phyloP scores from a whole-genome alignment of 352 stramenopile genomes.

The Globisporangium parvum region DNA sequence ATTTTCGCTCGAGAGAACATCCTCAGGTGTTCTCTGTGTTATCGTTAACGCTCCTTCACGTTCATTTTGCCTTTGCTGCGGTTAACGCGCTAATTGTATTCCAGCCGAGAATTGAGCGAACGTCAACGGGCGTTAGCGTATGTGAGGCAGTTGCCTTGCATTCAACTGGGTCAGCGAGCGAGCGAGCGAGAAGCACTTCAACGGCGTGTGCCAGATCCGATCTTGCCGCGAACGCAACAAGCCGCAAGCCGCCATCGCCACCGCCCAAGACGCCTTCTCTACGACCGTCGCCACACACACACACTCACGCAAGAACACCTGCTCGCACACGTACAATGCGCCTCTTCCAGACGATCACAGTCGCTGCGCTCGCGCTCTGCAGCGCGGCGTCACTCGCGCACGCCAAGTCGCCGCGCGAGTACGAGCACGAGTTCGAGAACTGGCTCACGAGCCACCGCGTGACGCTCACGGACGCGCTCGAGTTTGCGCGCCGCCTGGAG shows the following conservation, averaged over 20 bases:
- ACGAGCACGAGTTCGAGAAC: slow-evolving; percentile 64
- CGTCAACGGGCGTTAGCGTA: slow-evolving; percentile 8
- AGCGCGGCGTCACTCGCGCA: slow-evolving; percentile 12
- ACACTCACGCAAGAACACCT: too few species aligned
- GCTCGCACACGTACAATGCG: slow-evolving; percentile 15
- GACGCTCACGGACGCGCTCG: slow-evolving; percentile 52
- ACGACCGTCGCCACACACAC: not conserved
- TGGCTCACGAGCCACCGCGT: slow-evolving; percentile 54
- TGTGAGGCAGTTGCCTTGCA: slow-evolving; percentile 1
- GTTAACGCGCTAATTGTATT: not conserved
- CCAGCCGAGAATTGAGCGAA: not conserved
- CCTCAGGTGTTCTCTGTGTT: too few species aligned
- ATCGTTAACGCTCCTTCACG: slow-evolving; percentile 16
- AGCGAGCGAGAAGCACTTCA: slow-evolving; percentile 14
- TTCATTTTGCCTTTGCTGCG: not conserved
- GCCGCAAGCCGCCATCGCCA: slow-evolving; percentile 7
- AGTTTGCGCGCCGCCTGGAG: slow-evolving; percentile 64
- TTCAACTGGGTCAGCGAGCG: too few species aligned
- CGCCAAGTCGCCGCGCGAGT: slow-evolving; percentile 59
- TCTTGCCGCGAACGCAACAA: slow-evolving; percentile 6
- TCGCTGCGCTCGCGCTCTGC: slow-evolving; percentile 23
- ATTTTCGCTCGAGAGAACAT: not conserved
- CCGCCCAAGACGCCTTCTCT: not conserved
- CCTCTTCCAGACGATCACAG: slow-evolving; percentile 16
- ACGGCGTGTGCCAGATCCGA: slow-evolving; percentile 9